Percentiles rank a stretch among this genome's conserved stretches.
phyloP scores from a whole-genome alignment of 75 land plant species.

The Pinus albicaulis region DNA sequence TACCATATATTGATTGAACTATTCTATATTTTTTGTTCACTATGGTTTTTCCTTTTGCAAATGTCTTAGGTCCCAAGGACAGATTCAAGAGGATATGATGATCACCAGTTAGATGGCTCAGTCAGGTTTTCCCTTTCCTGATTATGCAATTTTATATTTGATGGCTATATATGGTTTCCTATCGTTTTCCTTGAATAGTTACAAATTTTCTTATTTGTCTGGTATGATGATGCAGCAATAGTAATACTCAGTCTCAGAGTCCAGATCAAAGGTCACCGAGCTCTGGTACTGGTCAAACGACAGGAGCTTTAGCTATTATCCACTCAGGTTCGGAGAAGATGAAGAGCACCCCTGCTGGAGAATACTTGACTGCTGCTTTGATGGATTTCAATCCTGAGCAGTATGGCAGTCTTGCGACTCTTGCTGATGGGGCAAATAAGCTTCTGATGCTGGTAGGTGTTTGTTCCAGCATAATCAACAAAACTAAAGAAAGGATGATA shows the following conservation, averaged over 20 bases:
- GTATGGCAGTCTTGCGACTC: constrained; percentile 77
- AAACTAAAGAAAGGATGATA: not conserved
- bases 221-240: constrained; percentile 27
- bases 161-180: not conserved
- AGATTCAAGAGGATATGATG: constrained; percentile 17
- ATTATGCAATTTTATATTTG: not conserved
- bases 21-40: not conserved
- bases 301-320: constrained; percentile 59
- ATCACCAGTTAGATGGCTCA: constrained; percentile 25
- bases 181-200: not conserved
- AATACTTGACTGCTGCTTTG: constrained; percentile 88
- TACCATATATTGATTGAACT: not conserved
- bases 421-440: constrained; percentile 98
- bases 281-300: constrained; percentile 31
- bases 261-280: constrained; percentile 32
- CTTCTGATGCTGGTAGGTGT: constrained; percentile 92
- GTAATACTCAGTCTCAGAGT: constrained; percentile 24
- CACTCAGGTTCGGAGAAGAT: constrained; percentile 60
- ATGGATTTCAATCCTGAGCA: constrained; percentile 97
- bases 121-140: constrained; percentile 40
- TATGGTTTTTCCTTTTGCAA: not conserved
- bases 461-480: not conserved
- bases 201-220: constrained; percentile 5
- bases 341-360: constrained; percentile 96
- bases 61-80: constrained; percentile 40